A percentile compares a stretch with the other conserved stretches of the same genome.
Evolutionary conservation across 306 rosid genomes (phyloP).

Genomic region (Fragaria vesca): DNA sequence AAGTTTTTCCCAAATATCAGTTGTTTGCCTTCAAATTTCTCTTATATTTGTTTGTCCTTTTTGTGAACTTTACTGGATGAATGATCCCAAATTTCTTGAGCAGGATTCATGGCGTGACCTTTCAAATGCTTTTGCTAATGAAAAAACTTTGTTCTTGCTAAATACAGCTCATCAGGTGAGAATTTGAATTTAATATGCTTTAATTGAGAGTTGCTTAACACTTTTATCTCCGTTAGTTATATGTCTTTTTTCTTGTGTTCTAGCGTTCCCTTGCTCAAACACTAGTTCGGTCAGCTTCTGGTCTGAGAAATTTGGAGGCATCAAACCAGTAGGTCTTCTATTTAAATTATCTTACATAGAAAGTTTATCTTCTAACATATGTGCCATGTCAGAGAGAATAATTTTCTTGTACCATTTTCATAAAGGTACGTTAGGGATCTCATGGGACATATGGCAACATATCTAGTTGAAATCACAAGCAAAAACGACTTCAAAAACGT

Average conservation of each 20-base stretch:
- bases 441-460: slow-evolving; percentile 69
- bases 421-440: slow-evolving; percentile 74
- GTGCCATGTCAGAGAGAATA: slow-evolving; percentile 1
- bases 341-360: slow-evolving; percentile 11
- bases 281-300: slow-evolving; percentile 84
- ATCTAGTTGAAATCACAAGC: slow-evolving; percentile 67
- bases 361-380: slow-evolving; percentile 11
- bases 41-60: background rate
- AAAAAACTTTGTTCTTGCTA: slow-evolving; percentile 59
- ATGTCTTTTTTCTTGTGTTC: slow-evolving; percentile 20
- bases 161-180: slow-evolving; percentile 77
- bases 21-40: background rate
- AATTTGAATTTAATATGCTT: slow-evolving; percentile 25
- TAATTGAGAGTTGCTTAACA: slow-evolving; percentile 10
- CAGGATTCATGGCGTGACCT: slow-evolving; percentile 92
- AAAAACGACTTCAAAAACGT: slow-evolving; percentile 64
- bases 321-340: slow-evolving; percentile 72
- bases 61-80: background rate
- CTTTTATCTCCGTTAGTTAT: slow-evolving; percentile 26
- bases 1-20: background rate
- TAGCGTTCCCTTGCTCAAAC: slow-evolving; percentile 95
- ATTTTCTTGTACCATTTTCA: slow-evolving; percentile 18
- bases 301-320: slow-evolving; percentile 60
- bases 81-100: slow-evolving; percentile 12
- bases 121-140: slow-evolving; percentile 76